These are phyloP conservation scores for Syzygium aromaticum DNA, from an alignment of 345 rosid species.

Conservation along the genomic window DNA sequence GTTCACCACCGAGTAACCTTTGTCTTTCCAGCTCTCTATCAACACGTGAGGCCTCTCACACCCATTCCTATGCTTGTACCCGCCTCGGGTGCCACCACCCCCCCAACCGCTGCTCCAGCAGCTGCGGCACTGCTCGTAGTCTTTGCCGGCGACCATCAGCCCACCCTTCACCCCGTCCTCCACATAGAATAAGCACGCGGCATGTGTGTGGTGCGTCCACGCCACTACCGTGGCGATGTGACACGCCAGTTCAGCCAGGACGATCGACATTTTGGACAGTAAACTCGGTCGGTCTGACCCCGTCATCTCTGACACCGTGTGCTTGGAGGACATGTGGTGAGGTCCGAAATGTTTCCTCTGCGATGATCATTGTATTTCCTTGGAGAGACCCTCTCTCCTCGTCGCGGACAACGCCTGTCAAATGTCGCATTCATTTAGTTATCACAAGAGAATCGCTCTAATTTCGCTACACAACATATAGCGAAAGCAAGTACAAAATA, in stretches of 20 bases:
- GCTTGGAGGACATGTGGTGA: constrained; percentile 43
- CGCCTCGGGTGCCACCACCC: neutral
- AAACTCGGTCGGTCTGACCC: constrained; percentile 72
- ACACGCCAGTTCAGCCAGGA: constrained; percentile 52
- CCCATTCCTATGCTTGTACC: neutral
- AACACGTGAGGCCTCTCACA: constrained; percentile 53
- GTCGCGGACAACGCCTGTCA: constrained; percentile 56
- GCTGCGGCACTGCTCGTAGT: constrained; percentile 48
- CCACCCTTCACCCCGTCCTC: constrained; percentile 57
- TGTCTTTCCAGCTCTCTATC: constrained; percentile 57
- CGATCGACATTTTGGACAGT: constrained; percentile 70
- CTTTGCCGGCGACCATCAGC: constrained; percentile 52
- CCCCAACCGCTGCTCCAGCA: constrained; percentile 25
- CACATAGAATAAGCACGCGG: constrained; percentile 59
- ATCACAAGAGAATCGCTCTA: neutral
- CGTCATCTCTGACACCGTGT: constrained; percentile 62
- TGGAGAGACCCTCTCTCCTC: constrained; percentile 30
- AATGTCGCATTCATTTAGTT: neutral
- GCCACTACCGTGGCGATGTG: constrained; percentile 58
- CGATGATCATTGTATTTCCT: neutral
- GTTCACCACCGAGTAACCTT: constrained; percentile 60
- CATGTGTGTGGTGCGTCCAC: constrained; percentile 73
- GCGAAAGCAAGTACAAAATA: too few relatives aligned
- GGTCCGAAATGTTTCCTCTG: constrained; percentile 27
- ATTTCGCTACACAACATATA: neutral